Evolutionary conservation across 106 monocot genomes (phyloP).

Genomic region (Phalaenopsis aphrodite): DNA sequence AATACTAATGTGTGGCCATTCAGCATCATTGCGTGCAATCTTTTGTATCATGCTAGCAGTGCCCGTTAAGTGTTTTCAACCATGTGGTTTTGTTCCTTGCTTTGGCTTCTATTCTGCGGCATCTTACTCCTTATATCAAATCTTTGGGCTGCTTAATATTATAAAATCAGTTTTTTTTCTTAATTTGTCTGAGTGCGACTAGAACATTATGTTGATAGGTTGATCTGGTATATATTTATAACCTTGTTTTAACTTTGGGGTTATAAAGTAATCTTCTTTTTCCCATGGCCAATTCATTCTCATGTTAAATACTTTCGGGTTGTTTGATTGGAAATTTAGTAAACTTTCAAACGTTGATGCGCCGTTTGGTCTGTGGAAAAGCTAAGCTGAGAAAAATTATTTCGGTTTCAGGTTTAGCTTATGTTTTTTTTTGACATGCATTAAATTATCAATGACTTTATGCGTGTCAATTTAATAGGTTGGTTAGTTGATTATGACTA

Average conservation of each 20-base stretch:
- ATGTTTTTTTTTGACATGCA: too few species aligned
- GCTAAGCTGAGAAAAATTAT: too few species aligned
- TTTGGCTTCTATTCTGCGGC: neutral
- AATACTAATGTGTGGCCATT: neutral
- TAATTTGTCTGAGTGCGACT: too few species aligned
- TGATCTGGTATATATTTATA: neutral
- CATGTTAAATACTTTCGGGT: neutral
- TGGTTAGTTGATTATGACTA: too few species aligned
- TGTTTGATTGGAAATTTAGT: neutral
- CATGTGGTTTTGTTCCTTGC: neutral
- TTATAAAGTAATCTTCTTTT: neutral
- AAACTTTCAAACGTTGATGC: too few species aligned
- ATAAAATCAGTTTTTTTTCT: too few species aligned
- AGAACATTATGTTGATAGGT: neutral
- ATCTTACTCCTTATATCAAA: neutral
- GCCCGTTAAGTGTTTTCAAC: neutral
- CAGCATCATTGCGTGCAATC: too few species aligned
- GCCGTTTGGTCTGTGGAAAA: too few species aligned
- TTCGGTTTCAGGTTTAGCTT: too few species aligned
- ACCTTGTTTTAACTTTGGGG: neutral
- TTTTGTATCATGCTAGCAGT: neutral
- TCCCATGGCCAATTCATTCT: neutral
- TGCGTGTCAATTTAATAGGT: too few species aligned
- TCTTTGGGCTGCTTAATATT: neutral
- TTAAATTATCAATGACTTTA: too few species aligned